These are phyloP conservation scores for Aquilaria malaccensis DNA, from an alignment of 345 rosid species.

Conservation along the genomic window DNA sequence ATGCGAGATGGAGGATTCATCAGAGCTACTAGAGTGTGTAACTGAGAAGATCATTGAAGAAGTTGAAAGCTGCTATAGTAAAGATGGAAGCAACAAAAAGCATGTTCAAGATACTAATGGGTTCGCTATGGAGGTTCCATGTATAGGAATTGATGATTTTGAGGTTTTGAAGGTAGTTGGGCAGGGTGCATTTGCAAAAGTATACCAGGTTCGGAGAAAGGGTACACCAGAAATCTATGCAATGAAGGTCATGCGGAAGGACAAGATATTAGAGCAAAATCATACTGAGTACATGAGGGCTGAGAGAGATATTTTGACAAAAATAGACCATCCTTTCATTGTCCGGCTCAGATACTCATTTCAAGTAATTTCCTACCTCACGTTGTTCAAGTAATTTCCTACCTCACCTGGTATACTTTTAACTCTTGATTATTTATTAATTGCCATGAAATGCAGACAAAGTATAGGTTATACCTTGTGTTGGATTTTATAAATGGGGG, in stretches of 20 bases:
- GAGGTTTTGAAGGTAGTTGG: constrained; percentile 89
- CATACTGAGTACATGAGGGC: constrained; percentile 95
- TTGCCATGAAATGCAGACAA: constrained; percentile 54
- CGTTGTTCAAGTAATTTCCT: constrained; percentile 15
- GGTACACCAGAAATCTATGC: constrained; percentile 83
- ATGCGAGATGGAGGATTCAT: constrained; percentile 37
- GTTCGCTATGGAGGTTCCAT: constrained; percentile 15
- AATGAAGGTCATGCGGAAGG: constrained; percentile 99
- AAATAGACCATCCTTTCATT: constrained; percentile 84
- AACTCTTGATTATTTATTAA: not conserved
- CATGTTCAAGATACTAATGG: constrained; percentile 17
- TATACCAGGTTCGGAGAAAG: constrained; percentile 79
- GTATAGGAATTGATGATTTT: constrained; percentile 76
- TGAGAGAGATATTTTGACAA: constrained; percentile 83
- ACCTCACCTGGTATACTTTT: not conserved
- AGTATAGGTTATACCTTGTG: constrained; percentile 81
- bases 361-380: constrained; percentile 43
- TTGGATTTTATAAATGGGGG: constrained; percentile 94
- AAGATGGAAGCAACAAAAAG: constrained; percentile 21
- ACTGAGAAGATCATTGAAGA: constrained; percentile 24
- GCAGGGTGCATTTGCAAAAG: constrained; percentile 95
- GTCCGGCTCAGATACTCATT: constrained; percentile 87
- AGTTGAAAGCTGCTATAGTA: constrained; percentile 25
- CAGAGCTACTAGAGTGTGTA: constrained; percentile 37
- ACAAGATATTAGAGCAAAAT: constrained; percentile 84